Conservation (phyloP, 1,139 yeast genomes). For the Taphrina flavorubra region DNA sequence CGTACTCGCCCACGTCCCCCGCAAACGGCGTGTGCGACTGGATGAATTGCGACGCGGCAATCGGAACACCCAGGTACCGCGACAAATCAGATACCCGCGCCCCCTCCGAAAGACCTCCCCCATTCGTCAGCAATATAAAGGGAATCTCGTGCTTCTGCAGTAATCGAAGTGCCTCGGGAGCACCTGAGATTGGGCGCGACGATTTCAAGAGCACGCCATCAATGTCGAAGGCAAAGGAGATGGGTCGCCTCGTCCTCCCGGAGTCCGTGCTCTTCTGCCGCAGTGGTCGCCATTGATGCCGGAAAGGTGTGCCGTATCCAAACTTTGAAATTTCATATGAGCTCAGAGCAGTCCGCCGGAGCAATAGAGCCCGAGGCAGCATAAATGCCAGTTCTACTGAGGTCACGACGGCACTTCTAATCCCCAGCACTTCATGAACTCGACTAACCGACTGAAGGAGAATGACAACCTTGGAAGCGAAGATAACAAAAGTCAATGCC, state of each 20-base stretch:
- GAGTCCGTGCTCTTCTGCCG: not conserved
- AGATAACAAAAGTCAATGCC: not conserved
- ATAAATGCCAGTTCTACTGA: not conserved
- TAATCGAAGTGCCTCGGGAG: slow-evolving; percentile 69
- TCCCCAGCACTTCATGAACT: not conserved
- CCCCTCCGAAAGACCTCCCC: slow-evolving; percentile 82
- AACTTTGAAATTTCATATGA: not conserved
- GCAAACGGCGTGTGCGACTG: slow-evolving; percentile 92
- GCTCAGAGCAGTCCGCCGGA: not conserved
- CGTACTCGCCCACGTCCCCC: slow-evolving; percentile 67
- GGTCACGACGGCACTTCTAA: not conserved
- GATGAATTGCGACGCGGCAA: slow-evolving; percentile 76
- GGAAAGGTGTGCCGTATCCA: not conserved
- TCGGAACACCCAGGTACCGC: slow-evolving; percentile 62
- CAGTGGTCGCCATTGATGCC: not conserved
- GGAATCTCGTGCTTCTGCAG: slow-evolving; percentile 82
- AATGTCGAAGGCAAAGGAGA: slow-evolving; percentile 82
- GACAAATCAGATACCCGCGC: slow-evolving; percentile 72
- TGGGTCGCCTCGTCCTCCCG: not conserved
- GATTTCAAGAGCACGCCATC: slow-evolving; percentile 84
- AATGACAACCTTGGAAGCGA: not conserved
- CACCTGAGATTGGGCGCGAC: slow-evolving; percentile 78
- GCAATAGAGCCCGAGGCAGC: not conserved
- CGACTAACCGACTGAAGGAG: not conserved
- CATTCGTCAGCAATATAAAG: slow-evolving; percentile 82